These are phyloP conservation scores for Nakazawaea wyomingensis DNA, from an alignment of 805 yeast genomes.

Conservation along the genomic window DNA sequence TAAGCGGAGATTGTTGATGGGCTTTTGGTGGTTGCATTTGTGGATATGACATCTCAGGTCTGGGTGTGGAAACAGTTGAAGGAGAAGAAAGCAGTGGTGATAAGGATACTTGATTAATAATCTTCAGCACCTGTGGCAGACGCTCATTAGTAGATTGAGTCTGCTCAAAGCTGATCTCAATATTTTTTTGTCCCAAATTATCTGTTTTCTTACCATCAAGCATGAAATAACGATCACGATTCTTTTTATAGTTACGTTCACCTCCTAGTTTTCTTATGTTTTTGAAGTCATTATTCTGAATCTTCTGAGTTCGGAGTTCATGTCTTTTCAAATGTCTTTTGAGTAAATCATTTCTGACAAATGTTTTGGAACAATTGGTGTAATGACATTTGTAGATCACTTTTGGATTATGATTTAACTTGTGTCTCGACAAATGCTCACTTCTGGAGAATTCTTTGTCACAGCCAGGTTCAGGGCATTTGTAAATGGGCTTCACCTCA, in stretches of 20 bases:
- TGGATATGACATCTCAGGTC: background rate
- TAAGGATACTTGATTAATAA: too few species aligned
- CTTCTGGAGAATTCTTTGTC: slow-evolving; percentile 52
- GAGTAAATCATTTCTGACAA: slow-evolving; percentile 56
- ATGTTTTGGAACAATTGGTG: slow-evolving; percentile 50
- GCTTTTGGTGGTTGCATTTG: background rate
- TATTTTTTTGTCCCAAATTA: slow-evolving; percentile 1
- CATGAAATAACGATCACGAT: slow-evolving; percentile 3
- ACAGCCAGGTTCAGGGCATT: slow-evolving; percentile 34
- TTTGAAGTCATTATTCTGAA: slow-evolving; percentile 10
- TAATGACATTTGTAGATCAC: slow-evolving; percentile 48
- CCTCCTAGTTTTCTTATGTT: slow-evolving; percentile 11
- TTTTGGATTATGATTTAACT: slow-evolving; percentile 53
- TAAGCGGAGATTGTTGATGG: too few species aligned
- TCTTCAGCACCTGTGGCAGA: too few species aligned
- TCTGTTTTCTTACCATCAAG: background rate
- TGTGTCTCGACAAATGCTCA: slow-evolving; percentile 62
- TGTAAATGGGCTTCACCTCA: background rate
- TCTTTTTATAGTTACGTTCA: slow-evolving; percentile 8
- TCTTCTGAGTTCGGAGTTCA: slow-evolving; percentile 17
- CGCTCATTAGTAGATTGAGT: too few species aligned
- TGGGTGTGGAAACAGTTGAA: background rate
- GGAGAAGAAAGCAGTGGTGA: background rate
- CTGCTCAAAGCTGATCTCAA: too few species aligned
- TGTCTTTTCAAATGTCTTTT: slow-evolving; percentile 42